Conservation (phyloP, 2,329 filamentous ascomycete species). For the Periglandula ipomoeae region DNA sequence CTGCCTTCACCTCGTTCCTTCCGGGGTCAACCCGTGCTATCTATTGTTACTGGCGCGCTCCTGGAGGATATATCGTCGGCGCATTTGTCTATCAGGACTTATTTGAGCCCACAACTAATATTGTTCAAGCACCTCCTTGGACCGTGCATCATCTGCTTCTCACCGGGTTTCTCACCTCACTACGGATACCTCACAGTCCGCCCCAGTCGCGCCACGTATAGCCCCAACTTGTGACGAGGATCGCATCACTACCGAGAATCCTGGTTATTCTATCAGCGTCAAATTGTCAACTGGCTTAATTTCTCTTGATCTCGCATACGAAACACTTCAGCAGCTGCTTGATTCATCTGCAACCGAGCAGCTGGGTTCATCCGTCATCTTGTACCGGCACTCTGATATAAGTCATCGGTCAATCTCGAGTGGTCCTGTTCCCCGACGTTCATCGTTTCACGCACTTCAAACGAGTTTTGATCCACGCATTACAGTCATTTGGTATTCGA, state of each 20-base stretch:
- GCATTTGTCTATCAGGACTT: background rate
- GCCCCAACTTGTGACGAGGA: constrained; percentile 1
- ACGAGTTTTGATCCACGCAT: background rate
- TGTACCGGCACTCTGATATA: background rate
- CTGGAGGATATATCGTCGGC: background rate
- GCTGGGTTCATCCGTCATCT: background rate
- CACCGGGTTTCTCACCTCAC: background rate
- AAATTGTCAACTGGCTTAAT: constrained; percentile 1
- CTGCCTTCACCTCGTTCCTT: constrained; percentile 2
- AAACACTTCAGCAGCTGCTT: background rate
- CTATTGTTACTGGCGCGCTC: background rate
- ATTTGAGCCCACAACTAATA: background rate
- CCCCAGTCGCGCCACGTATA: constrained; percentile 6
- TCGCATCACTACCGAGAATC: background rate
- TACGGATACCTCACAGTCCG: background rate
- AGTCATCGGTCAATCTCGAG: background rate
- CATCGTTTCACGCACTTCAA: background rate
- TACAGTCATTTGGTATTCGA: background rate
- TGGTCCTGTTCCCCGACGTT: background rate
- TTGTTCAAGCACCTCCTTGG: background rate
- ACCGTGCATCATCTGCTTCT: background rate
- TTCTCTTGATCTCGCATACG: background rate
- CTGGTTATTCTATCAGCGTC: background rate
- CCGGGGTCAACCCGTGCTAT: background rate
- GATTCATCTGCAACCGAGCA: background rate